Evolutionary conservation across 2,329 filamentous ascomycete genomes (phyloP).

Genomic region (Emergomyces pasteurianus): DNA sequence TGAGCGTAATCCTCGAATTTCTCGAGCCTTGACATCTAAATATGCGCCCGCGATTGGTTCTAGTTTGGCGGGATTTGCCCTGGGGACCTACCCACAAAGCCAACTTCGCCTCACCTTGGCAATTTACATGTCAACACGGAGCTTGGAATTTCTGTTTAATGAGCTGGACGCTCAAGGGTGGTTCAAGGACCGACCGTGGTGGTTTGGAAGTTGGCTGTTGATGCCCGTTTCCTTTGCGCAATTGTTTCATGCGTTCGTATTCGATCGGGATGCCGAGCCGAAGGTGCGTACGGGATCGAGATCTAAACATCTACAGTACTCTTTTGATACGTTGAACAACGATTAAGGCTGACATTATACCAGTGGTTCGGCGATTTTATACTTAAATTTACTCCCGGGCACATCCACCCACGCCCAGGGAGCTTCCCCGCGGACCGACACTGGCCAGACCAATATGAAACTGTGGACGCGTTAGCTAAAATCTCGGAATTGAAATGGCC

Average conservation of each 20-base stretch:
- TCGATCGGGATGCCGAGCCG: conserved; percentile 64
- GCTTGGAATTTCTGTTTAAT: conserved; percentile 80
- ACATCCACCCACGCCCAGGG: conserved; percentile 61
- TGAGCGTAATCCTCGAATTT: conserved; percentile 65
- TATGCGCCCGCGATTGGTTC: conserved; percentile 86
- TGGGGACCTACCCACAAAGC: conserved; percentile 62
- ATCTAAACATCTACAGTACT: background rate
- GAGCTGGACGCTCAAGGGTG: conserved; percentile 58
- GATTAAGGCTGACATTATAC: background rate
- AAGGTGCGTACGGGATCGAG: conserved; percentile 32
- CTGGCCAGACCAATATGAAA: conserved; percentile 66
- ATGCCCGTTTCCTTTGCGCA: conserved; percentile 67
- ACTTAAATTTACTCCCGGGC: conserved; percentile 58
- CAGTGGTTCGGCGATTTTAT: conserved; percentile 54
- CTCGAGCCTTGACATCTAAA: conserved; percentile 63
- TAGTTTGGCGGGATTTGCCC: conserved; percentile 68
- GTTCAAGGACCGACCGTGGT: conserved; percentile 60
- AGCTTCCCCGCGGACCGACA: conserved; percentile 52
- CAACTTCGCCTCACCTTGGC: conserved; percentile 67
- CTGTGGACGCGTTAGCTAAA: conserved; percentile 68
- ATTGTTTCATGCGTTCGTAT: conserved; percentile 62
- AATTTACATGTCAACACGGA: conserved; percentile 69
- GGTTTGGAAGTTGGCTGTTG: conserved; percentile 74
- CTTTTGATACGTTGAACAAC: background rate
- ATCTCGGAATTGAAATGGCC: conserved; percentile 80